phyloP scores from a whole-genome alignment of 768 basidiomycete species.

The Leccinum pellstonianum region DNA sequence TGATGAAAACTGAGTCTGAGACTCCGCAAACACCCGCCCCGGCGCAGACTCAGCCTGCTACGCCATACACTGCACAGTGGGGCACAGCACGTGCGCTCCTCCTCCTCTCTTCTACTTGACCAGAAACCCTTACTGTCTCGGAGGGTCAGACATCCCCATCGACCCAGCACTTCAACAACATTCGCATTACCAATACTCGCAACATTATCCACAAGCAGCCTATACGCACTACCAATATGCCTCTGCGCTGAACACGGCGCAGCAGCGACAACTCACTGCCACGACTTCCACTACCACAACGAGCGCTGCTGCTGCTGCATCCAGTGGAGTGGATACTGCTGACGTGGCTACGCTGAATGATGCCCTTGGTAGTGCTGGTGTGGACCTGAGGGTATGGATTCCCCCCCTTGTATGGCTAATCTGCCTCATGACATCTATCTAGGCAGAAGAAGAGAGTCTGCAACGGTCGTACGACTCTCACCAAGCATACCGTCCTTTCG shows the following conservation, averaged over 20 bases:
- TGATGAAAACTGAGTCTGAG: slow-evolving; percentile 47
- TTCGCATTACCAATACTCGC: slow-evolving; percentile 44
- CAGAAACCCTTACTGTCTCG: background rate
- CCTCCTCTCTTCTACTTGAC: slow-evolving; percentile 1
- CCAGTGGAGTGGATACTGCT: slow-evolving; percentile 52
- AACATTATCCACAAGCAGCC: slow-evolving; percentile 37
- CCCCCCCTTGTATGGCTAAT: background rate
- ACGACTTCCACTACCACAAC: slow-evolving; percentile 21
- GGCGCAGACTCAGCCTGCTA: slow-evolving; percentile 28
- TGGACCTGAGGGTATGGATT: slow-evolving; percentile 68
- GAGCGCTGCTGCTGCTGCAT: slow-evolving; percentile 23
- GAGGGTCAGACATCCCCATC: slow-evolving; percentile 54
- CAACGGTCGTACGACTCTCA: slow-evolving; percentile 65
- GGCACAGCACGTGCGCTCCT: slow-evolving; percentile 35
- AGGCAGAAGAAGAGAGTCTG: slow-evolving; percentile 86
- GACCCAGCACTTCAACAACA: slow-evolving; percentile 70
- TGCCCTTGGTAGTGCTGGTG: slow-evolving; percentile 82
- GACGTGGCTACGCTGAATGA: slow-evolving; percentile 82
- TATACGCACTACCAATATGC: slow-evolving; percentile 46
- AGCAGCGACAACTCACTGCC: slow-evolving; percentile 26
- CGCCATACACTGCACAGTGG: slow-evolving; percentile 40
- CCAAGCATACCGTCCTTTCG: slow-evolving; percentile 60
- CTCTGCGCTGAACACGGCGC: slow-evolving; percentile 25
- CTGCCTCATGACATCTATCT: slow-evolving; percentile 3
- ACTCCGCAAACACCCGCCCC: slow-evolving; percentile 34